phyloP scores from a whole-genome alignment of 441 rosid genomes.

The Erodium texanum region DNA sequence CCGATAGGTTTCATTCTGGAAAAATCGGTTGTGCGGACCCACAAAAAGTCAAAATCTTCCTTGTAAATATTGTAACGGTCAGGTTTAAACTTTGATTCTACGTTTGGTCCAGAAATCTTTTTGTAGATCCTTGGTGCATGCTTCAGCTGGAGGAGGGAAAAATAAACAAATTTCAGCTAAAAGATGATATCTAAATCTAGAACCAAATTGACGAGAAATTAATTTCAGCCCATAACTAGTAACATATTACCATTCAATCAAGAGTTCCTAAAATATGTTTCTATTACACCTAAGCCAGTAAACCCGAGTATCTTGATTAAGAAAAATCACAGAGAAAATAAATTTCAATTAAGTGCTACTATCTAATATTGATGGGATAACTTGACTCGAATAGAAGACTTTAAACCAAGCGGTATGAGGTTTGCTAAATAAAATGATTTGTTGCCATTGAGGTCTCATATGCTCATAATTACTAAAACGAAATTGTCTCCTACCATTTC shows the following conservation, averaged over 20 bases:
- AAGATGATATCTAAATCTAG: no score
- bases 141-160: constrained; percentile 36
- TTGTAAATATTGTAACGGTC: constrained; percentile 64
- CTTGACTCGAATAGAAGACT: no score
- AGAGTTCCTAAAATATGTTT: not conserved
- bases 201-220: not conserved
- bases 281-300: not conserved
- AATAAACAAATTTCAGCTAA: not conserved
- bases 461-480: not conserved
- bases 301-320: not conserved
- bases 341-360: no score
- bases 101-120: constrained; percentile 49
- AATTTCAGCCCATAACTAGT: not conserved
- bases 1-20: constrained; percentile 57
- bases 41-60: constrained; percentile 70
- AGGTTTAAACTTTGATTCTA: constrained; percentile 40
- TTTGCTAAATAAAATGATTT: not conserved
- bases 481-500: not conserved
- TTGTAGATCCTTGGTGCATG: constrained; percentile 60
- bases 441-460: not conserved
- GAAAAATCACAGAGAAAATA: not conserved
- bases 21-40: constrained; percentile 83
- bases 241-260: not conserved
- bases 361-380: no score
- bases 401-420: not conserved